Evolutionary conservation across 768 basidiomycete genomes (phyloP).

Genomic region (Collybia mongolica): DNA sequence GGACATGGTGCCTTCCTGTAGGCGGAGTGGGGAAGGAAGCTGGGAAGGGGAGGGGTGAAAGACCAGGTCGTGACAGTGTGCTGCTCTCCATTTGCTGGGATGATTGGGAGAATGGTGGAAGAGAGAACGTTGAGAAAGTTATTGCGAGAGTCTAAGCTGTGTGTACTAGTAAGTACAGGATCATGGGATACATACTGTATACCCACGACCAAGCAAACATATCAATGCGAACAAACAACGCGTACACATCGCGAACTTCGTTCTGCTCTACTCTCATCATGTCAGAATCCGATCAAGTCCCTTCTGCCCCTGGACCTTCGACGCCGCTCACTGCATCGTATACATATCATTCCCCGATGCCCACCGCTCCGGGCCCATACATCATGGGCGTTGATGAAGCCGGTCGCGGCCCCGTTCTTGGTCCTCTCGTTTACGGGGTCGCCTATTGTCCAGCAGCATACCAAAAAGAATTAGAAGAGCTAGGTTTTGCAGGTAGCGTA

Average conservation of each 20-base stretch:
- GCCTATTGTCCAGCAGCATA: conserved; percentile 89
- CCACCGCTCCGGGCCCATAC: conserved; percentile 74
- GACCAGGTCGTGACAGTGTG: conserved; percentile 35
- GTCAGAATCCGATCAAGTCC: conserved; percentile 27
- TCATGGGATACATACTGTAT: too few relatives aligned
- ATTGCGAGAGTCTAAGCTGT: conserved; percentile 24
- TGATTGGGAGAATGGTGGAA: conserved; percentile 50
- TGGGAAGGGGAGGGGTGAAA: conserved; percentile 24
- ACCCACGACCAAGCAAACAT: too few relatives aligned
- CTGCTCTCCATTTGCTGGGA: conserved; percentile 43
- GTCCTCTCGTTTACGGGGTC: conserved; percentile 94
- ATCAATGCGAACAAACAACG: conserved; percentile 11
- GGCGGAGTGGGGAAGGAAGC: conserved; percentile 28
- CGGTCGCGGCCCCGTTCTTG: conserved; percentile 92
- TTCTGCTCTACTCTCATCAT: background rate
- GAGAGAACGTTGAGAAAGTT: conserved; percentile 29
- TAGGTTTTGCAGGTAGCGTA: conserved; percentile 86
- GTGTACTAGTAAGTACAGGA: too few relatives aligned
- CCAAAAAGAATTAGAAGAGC: conserved; percentile 63
- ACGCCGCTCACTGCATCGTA: conserved; percentile 67
- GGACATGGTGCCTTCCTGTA: conserved; percentile 42
- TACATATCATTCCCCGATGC: conserved; percentile 72
- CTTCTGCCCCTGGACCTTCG: conserved; percentile 60
- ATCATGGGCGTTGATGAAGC: conserved; percentile 99
- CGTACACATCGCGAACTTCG: conserved; percentile 14